Evolutionary conservation across 208 protist species (phyloP).

Genomic region (Tritrichomonas foetus): DNA sequence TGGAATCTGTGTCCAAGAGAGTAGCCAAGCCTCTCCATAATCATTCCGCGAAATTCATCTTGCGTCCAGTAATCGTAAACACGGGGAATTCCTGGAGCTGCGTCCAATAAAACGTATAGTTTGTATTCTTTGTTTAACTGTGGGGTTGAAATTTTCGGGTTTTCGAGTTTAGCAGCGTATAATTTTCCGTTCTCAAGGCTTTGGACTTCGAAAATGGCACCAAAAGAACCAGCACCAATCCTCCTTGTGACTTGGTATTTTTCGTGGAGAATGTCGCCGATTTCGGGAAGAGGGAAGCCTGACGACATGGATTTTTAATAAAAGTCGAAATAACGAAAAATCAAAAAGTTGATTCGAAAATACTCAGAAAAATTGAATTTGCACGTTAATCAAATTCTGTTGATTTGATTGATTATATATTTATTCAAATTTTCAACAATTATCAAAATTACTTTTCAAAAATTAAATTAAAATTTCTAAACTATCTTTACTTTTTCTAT

Average conservation of each 20-base stretch:
- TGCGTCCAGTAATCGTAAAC: conserved; percentile 86
- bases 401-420: no score
- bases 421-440: no score
- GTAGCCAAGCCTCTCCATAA: conserved; percentile 95
- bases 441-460: no score
- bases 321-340: no score
- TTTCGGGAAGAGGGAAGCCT: no score
- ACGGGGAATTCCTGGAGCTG: conserved; percentile 80
- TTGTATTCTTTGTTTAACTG: conserved; percentile 95
- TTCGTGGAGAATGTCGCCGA: not conserved
- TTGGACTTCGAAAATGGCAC: not conserved
- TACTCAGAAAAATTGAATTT: no score
- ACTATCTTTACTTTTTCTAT: no score
- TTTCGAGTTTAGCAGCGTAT: conserved; percentile 75
- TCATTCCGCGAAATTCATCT: conserved; percentile 94
- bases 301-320: no score
- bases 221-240: not conserved
- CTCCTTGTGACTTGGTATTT: not conserved
- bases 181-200: conserved; percentile 62
- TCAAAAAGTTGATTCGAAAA: no score
- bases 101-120: conserved; percentile 68
- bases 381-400: no score
- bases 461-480: no score
- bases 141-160: conserved; percentile 73
- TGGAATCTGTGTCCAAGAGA: conserved; percentile 93